These are phyloP conservation scores for Candida germanica DNA, from an alignment of 805 yeast species.

Conservation along the genomic window DNA sequence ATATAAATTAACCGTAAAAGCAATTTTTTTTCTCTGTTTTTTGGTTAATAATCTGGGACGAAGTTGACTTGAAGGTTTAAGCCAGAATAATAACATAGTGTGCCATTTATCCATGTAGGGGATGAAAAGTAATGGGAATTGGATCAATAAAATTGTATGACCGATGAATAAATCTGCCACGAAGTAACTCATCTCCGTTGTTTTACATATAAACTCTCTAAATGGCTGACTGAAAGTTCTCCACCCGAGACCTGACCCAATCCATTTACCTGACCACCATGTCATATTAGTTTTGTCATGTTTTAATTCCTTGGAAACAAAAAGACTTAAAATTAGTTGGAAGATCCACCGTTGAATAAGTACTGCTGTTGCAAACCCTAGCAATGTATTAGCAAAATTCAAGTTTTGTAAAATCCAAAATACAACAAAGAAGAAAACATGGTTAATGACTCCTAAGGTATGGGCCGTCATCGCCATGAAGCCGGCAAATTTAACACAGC, in stretches of 20 bases:
- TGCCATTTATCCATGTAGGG: slow-evolving; percentile 69
- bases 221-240: slow-evolving; percentile 57
- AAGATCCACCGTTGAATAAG: slow-evolving; percentile 57
- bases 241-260: slow-evolving; percentile 60
- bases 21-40: slow-evolving; percentile 39
- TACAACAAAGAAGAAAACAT: slow-evolving; percentile 56
- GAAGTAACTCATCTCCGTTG: slow-evolving; percentile 64
- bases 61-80: slow-evolving; percentile 52
- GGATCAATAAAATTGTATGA: slow-evolving; percentile 55
- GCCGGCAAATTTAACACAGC: slow-evolving; percentile 46
- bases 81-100: slow-evolving; percentile 65
- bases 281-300: slow-evolving; percentile 61
- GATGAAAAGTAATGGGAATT: slow-evolving; percentile 57
- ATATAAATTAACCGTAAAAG: slow-evolving; percentile 29
- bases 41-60: slow-evolving; percentile 45
- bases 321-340: slow-evolving; percentile 44
- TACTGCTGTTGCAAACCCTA: slow-evolving; percentile 59
- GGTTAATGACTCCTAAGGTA: slow-evolving; percentile 47
- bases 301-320: slow-evolving; percentile 61
- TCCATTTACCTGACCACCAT: slow-evolving; percentile 69
- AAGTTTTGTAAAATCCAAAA: slow-evolving; percentile 69
- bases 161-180: slow-evolving; percentile 61
- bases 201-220: slow-evolving; percentile 61
- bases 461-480: slow-evolving; percentile 58
- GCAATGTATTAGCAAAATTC: slow-evolving; percentile 55